These are phyloP conservation scores for Termitomyces bulborhizus DNA, from an alignment of 768 basidiomycete species.

Conservation along the genomic window DNA sequence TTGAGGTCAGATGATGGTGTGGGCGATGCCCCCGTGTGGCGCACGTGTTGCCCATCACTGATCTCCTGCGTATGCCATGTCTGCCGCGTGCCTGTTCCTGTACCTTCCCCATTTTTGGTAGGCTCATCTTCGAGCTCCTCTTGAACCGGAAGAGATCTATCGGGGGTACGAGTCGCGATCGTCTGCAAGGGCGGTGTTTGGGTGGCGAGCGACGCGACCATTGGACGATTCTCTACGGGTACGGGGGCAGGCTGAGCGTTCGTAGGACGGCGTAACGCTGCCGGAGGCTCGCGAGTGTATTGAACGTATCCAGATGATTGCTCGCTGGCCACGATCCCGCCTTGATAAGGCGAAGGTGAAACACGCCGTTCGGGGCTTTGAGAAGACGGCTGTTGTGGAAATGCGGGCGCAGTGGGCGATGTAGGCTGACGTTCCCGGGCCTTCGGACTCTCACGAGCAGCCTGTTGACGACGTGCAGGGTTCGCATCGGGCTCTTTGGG, in stretches of 20 bases:
- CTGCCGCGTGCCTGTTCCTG: conserved; percentile 19
- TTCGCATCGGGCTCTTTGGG: conserved; percentile 44
- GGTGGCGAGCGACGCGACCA: conserved; percentile 30
- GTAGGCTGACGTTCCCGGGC: conserved; percentile 31
- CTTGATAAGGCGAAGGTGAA: conserved; percentile 48
- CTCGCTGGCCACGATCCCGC: conserved; percentile 42
- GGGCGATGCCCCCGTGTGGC: conserved; percentile 34
- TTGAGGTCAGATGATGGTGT: conserved; percentile 51
- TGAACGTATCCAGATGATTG: conserved; percentile 37
- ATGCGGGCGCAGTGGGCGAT: conserved; percentile 18
- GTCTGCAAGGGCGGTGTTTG: conserved; percentile 54
- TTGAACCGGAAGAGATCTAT: conserved; percentile 70
- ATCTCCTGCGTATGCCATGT: conserved; percentile 16
- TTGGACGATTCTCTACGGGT: conserved; percentile 21
- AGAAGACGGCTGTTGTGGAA: conserved; percentile 28
- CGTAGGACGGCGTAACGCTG: conserved; percentile 23
- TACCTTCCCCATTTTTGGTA: conserved; percentile 20
- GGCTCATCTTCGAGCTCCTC: conserved; percentile 71
- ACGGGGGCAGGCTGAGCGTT: conserved; percentile 6
- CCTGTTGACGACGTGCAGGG: conserved; percentile 31
- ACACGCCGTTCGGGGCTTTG: conserved; percentile 49
- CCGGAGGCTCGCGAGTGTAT: conserved; percentile 43
- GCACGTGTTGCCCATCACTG: conserved; percentile 25
- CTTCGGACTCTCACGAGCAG: conserved; percentile 42
- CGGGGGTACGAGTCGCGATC: conserved; percentile 52